Base-by-base conservation (phyloP, 2,329 filamentous ascomycete species). In the Pestalotiopsis sp. region DNA sequence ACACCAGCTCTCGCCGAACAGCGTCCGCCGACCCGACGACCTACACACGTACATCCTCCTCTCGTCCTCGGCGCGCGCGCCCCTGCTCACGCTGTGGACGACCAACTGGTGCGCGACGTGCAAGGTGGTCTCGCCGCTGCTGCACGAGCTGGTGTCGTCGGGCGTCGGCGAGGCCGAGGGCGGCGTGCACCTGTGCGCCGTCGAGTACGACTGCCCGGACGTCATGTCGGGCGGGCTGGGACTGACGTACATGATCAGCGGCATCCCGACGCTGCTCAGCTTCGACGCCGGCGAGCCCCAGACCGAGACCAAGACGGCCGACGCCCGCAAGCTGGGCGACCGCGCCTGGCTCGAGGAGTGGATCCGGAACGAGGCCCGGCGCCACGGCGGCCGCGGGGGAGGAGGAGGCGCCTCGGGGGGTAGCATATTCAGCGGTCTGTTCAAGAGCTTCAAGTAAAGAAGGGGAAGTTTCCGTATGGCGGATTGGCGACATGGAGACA, bases 1-100 rank as follows among this genome's bases (percentile, higher is more conserved):
- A 59, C 23, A n/a, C 12, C 20, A 6, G 13, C 25, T 59, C 23
- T 14, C 64, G 38, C 39, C 52, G 56, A 9, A 68, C 45, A 90
- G 88, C 49, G 84, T 90, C 73, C 87, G 87, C 71, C 83, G 83
- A 63, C 80, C 83, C 60, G 82, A 86, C 73, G 84, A 87, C 70
- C 85, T 90, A 76, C 77, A 84, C 74, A 87, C 84, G 20, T 86
- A 88, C 78, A 82, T 88, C 68, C 81, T 85, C n/a, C 80, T 88
- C 65, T 87, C 86, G 2, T 83, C 85, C 2, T 86, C 86, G 5
- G 81, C 86, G 5, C 82, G 84, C 58, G 83, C 79, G 2, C 88
- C 88, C 2, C 83, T 90, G n/a, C 75, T 90, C 67, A 89, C 87
- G 1, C 79, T 90, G 56, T 91, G 88, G 88, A 88, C 87, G 0